phyloP scores from a whole-genome alignment of 23 red algal species.

The Gracilaria vermiculophylla region DNA sequence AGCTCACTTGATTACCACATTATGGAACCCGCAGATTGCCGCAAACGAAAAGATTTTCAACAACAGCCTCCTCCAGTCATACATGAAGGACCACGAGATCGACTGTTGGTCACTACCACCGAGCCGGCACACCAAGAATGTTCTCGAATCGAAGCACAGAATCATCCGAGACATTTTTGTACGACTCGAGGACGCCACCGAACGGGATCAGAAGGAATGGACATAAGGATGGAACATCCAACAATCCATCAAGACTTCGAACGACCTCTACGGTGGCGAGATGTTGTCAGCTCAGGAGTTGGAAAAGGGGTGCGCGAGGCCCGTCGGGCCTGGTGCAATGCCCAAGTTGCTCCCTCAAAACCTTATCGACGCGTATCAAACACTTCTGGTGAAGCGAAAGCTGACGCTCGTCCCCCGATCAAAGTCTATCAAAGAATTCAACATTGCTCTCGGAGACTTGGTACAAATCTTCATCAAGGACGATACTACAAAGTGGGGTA shows the following conservation, averaged over 20 bases:
- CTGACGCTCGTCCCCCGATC: constrained; percentile 17
- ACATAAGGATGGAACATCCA: neutral
- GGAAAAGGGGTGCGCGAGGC: constrained; percentile 20
- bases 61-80: neutral
- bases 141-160: constrained; percentile 28
- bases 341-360: neutral
- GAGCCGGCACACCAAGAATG: constrained; percentile 31
- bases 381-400: constrained; percentile 24
- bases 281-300: constrained; percentile 8
- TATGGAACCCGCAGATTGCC: neutral
- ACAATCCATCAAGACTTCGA: neutral
- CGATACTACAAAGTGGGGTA: neutral
- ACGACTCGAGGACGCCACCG: neutral
- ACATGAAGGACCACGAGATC: neutral
- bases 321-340: neutral
- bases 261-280: constrained; percentile 37
- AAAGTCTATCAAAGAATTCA: neutral
- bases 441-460: constrained; percentile 12
- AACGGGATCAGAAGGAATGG: too few species aligned
- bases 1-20: neutral
- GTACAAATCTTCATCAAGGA: constrained; percentile 22
- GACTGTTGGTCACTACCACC: neutral
- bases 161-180: constrained; percentile 9
- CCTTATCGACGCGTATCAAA: neutral
- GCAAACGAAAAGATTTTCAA: neutral